Percentiles rank a stretch among this genome's conserved stretches.
Evolutionary conservation across 1,139 yeast species (phyloP).

Genomic region (Diutina sp.): DNA sequence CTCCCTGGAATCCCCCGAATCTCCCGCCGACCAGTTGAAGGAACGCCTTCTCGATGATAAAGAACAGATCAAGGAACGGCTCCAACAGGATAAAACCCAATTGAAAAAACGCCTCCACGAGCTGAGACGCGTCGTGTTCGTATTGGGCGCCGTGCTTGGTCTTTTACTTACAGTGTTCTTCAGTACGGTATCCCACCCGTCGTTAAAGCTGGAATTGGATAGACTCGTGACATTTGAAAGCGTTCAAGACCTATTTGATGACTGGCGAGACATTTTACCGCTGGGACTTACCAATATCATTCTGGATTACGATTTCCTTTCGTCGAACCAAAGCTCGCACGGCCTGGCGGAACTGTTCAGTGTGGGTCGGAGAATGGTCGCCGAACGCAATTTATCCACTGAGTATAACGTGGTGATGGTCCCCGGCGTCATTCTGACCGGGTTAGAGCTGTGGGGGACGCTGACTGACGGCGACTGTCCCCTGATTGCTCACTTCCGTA

Average conservation of each 20-base stretch:
- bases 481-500: constrained; percentile 71
- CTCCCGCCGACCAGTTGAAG: too few species aligned
- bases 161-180: constrained; percentile 50
- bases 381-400: constrained; percentile 35
- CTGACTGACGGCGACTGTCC: constrained; percentile 56
- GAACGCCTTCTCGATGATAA: too few species aligned
- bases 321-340: constrained; percentile 15
- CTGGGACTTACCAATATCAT: constrained; percentile 41
- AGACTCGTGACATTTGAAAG: constrained; percentile 42
- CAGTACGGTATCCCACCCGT: constrained; percentile 34
- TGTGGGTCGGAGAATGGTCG: constrained; percentile 59
- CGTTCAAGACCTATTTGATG: constrained; percentile 37
- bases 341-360: constrained; percentile 76
- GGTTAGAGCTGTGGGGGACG: constrained; percentile 88
- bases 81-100: too few species aligned
- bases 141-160: constrained; percentile 59
- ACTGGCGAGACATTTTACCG: constrained; percentile 51
- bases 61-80: too few species aligned
- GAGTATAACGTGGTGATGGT: constrained; percentile 80
- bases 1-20: too few species aligned
- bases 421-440: constrained; percentile 94
- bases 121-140: constrained; percentile 35
- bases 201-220: constrained; percentile 33
- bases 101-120: constrained; percentile 11
- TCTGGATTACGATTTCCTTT: constrained; percentile 37